Base-by-base conservation (phyloP, 768 basidiomycete genomes). In the Hebeloma cylindrosporum region DNA sequence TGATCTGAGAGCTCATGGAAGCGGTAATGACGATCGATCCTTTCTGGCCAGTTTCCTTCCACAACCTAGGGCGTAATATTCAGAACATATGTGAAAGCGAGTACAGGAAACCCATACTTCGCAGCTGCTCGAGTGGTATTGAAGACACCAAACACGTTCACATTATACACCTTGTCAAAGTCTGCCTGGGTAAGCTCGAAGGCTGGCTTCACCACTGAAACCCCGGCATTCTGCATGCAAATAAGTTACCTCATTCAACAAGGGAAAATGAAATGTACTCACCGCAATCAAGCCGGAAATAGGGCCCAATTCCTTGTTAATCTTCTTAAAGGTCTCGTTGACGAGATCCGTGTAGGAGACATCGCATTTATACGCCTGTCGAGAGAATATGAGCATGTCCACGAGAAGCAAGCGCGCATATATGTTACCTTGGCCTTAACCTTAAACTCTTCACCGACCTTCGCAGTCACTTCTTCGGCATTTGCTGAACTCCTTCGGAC, bases 101-200 rank as follows among this genome's bases (percentile, higher is more conserved):
- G 5, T 9, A 25, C 13, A 18, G 18, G 5, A 5, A 21, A 53
- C 71, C n/a, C n/a, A 7, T 47, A 79, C 78, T 74, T 73, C 1
- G 81, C 80, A 13, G 73, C 76, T 2, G 78, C 82, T 9, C 78
- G 72, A 13, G 76, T 73, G 4, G 74, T 75, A 48, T 84, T 83
- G 68, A 83, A 83, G 1, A 82, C 83, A 1, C 83, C 83, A 21
- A 73, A 76, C 6, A 85, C 82, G 48, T 85, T 86, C 11, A 78
- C 75, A 37, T 70, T 68, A 50, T 73, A 84, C 0, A 83, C 73
- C 9, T 58, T 63, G 1, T 67, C 55, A 63, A 82, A 85, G 44
- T 86, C 83, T 0, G 79, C 74, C 3, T 66, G 54, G 1, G 67
- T 69, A 45, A 85, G 60, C 2, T 85, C 78, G 17, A 82, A 37